phyloP scores from a whole-genome alignment of 2,329 filamentous ascomycete genomes.

The Trichothecium roseum region DNA sequence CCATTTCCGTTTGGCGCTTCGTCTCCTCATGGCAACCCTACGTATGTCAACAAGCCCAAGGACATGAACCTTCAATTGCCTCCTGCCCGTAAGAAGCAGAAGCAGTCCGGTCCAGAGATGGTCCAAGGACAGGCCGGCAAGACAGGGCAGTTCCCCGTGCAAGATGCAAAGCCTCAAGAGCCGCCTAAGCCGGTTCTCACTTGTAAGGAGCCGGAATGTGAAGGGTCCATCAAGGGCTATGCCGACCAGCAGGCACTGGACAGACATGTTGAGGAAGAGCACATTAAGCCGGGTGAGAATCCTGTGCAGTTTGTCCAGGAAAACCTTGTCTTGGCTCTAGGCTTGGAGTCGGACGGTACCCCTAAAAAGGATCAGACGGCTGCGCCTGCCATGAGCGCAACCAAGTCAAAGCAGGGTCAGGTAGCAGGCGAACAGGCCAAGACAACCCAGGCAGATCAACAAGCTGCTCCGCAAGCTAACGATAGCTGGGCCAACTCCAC shows the following conservation, averaged over 20 bases:
- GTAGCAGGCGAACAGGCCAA: constrained; percentile 31
- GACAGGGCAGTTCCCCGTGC: constrained; percentile 5
- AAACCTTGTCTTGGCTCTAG: constrained; percentile 35
- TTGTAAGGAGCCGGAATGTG: constrained; percentile 46
- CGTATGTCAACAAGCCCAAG: constrained; percentile 39
- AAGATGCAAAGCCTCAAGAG: constrained; percentile 14
- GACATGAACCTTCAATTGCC: constrained; percentile 48
- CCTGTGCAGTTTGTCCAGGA: constrained; percentile 43
- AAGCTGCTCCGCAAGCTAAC: constrained; percentile 14
- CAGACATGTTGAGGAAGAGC: constrained; percentile 47
- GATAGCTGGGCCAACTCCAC: constrained; percentile 30
- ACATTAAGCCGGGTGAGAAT: constrained; percentile 43
- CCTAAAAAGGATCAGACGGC: constrained; percentile 19
- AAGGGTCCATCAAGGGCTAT: constrained; percentile 38
- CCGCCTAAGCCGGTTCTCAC: constrained; percentile 31
- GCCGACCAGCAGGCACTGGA: constrained; percentile 42
- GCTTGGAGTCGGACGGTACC: constrained; percentile 40
- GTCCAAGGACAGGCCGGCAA: constrained; percentile 34
- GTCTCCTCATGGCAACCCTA: constrained; percentile 50
- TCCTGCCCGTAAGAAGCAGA: constrained; percentile 46
- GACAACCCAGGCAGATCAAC: constrained; percentile 28
- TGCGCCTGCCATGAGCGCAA: constrained; percentile 27
- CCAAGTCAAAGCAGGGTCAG: constrained; percentile 36
- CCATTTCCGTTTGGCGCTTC: constrained; percentile 44
- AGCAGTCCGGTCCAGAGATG: constrained; percentile 28